Evolutionary conservation across 768 basidiomycete genomes (phyloP), one percentile per base, ranked within the genome.

Genomic region (Russula olivacea): DNA sequence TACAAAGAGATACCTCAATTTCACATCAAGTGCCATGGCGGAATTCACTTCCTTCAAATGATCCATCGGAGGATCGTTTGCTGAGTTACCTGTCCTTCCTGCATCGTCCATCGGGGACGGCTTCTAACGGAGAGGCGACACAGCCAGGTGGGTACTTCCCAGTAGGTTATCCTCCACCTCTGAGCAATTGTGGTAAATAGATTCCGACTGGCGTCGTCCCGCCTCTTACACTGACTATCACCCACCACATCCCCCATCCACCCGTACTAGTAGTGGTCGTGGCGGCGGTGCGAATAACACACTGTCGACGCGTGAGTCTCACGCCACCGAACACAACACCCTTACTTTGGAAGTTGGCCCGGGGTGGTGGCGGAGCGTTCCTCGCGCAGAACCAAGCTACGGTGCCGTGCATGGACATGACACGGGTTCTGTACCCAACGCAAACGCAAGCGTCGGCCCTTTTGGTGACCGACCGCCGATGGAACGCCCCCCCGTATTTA

Each of bases 11-110:
- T 5, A 19, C 47, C 2, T n/a, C 63, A 7, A 32, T 49, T 58
- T 54, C 62, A n/a, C 58, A 54, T 45, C 54, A 59, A 50, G 54
- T 36, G 14, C 63, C 63, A 7, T 60, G 63, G 63, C 63, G 63
- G 38, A 56, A 49, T 55, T 38, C 63, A 30, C 15, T 51, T 23
- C 34, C 40, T 9, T 28, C 54, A 25, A 56, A 60, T 4, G 48
- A 64, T 25, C 9, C 43, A 4, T n/a, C 47, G 15, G 62, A 63
- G 19, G 57, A 63, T 48, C 57, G 21, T 25, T 49, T 63, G 30
- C 23, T 63, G 19, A 40, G 23, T 19, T 52, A 63, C 52, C 58
- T 59, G 45, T 41, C 57, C 28, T 5, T 40, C 12, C 10, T 63
- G 23, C 45, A 49, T n/a, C 62, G 62, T 6, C 50, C 55, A 19